phyloP scores from a whole-genome alignment of 129 eudicot species.

The Escallonia herrerae region DNA sequence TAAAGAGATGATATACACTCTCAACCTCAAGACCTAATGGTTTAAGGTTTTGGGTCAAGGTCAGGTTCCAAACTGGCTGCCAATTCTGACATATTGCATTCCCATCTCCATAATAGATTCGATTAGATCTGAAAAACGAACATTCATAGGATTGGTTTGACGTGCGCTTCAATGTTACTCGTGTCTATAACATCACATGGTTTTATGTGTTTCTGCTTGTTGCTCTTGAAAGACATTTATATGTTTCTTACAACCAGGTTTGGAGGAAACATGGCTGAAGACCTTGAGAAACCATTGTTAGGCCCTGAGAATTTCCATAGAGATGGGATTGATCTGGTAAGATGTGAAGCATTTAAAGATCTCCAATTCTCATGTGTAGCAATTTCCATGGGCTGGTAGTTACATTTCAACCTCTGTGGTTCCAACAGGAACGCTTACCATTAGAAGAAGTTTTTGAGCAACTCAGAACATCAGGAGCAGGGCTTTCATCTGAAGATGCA shows the following conservation, averaged over 20 bases:
- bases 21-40: not conserved
- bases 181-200: not conserved
- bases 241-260: constrained; percentile 1
- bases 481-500: constrained; percentile 46
- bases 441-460: constrained; percentile 46
- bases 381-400: not conserved
- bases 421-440: constrained; percentile 41
- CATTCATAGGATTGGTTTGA: not conserved
- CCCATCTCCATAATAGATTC: not conserved
- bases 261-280: constrained; percentile 25
- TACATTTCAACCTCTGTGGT: not conserved
- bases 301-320: constrained; percentile 24
- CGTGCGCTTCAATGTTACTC: not conserved
- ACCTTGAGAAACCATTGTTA: constrained; percentile 25
- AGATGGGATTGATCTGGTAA: constrained; percentile 40
- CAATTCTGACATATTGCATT: not conserved
- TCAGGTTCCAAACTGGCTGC: not conserved
- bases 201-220: not conserved
- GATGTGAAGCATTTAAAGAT: not conserved
- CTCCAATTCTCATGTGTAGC: not conserved
- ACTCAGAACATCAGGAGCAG: constrained; percentile 30
- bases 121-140: not conserved
- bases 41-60: not conserved
- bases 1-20: no score
- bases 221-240: not conserved